Base-by-base conservation (phyloP, 176 grass and related monocot species). In the Cocos nucifera region DNA sequence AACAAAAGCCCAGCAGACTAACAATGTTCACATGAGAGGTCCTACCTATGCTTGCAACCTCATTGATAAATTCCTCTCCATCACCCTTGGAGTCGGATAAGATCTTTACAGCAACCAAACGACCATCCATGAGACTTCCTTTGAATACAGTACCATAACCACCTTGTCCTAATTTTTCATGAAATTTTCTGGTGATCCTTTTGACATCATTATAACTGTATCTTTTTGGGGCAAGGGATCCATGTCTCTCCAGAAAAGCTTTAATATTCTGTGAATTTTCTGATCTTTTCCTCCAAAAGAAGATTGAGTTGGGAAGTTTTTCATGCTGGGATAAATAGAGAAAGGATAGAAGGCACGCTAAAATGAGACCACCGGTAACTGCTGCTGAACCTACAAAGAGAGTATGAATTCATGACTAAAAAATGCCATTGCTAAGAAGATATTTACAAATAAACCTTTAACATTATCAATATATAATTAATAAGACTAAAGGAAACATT, bases 131-230 rank as follows among this genome's bases (percentile, higher is more conserved):
- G 4, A 65, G 49, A 8, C 17, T 17, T 7, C 48, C 62, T 24
- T 65, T 16, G 30, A 71, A 89, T 35, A 89, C 86, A 12, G n/a
- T 79, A 15, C 78, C 78, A 22, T 72, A 85, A 24, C 86, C 78
- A 72, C 75, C 86, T 75, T 82, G 68, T 63, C 86, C 86, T 19
- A 89, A 14, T 69, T 75, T 78, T 6, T 81, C 56, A 15, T 50
- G 52, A 53, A 89, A 85, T 20, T 20, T 72, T 21, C 35, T 51
- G 17, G 82, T 89, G 19, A 82, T 76, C 74, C 73, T 73, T 66
- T 77, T 82, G 25, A 85, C 5, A 54, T 82, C 71, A n/a, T 71
- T 39, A 57, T 89, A 85, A 1, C 15, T 77, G 54, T 70, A 85
- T 58, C 58, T 82, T 50, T 76, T 89, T 1, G 54, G 75, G 5